phyloP scores from a whole-genome alignment of 805 yeast species.

The Priceomyces castillae region DNA sequence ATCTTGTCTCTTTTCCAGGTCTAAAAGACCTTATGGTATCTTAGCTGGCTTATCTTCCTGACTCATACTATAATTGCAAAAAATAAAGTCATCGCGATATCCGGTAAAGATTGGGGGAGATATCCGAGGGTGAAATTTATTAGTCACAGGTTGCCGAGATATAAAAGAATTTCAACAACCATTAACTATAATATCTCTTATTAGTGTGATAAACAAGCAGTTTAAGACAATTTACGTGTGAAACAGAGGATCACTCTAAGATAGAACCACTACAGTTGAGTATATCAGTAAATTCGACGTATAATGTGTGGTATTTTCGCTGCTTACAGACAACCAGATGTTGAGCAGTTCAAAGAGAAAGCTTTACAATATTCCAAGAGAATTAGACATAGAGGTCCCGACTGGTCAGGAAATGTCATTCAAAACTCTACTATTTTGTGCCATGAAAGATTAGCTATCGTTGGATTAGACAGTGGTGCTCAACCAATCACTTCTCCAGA shows the following conservation, averaged over 20 bases:
- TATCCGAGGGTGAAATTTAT: conserved; percentile 11
- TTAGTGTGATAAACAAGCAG: no score
- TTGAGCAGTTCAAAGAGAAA: conserved; percentile 75
- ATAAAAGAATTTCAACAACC: conserved; percentile 1
- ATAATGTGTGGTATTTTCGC: conserved; percentile 98
- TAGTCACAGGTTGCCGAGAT: conserved; percentile 6
- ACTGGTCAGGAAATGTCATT: conserved; percentile 90
- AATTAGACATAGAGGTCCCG: conserved; percentile 99
- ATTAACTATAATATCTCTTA: no score
- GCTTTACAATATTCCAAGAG: conserved; percentile 89
- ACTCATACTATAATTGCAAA: no score
- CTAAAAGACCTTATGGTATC: no score
- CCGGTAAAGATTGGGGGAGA: no score
- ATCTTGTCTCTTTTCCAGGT: no score
- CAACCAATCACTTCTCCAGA: conserved; percentile 90
- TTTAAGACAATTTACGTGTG: not conserved
- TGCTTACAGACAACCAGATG: conserved; percentile 77
- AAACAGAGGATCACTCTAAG: not conserved
- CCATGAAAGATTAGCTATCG: conserved; percentile 97
- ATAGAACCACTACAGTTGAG: not conserved
- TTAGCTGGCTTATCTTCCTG: no score
- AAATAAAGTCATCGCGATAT: no score
- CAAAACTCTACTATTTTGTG: conserved; percentile 79
- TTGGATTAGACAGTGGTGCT: conserved; percentile 96
- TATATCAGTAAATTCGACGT: not conserved